These are phyloP conservation scores for Sporisorium iseilematis-ciliati DNA, from an alignment of 1,284 basidiomycete species.

Conservation along the genomic window DNA sequence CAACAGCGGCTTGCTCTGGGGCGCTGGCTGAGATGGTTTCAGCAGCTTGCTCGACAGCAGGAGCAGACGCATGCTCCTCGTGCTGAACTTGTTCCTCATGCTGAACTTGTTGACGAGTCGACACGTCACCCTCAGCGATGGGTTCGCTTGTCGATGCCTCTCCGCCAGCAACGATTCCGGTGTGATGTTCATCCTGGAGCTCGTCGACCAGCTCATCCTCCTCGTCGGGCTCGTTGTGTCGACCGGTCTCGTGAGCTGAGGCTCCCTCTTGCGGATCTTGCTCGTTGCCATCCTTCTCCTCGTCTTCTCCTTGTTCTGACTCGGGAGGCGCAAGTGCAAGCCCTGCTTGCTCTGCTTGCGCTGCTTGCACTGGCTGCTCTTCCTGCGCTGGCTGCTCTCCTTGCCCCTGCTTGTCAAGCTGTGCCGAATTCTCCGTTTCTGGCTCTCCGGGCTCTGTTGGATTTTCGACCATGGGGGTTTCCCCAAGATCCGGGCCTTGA, in stretches of 20 bases:
- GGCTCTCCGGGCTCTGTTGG: not conserved
- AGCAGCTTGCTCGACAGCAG: not conserved
- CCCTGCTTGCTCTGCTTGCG: not conserved
- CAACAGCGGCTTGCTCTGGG: not conserved
- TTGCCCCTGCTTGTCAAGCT: not conserved
- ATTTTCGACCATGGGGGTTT: not conserved
- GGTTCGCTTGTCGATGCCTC: not conserved
- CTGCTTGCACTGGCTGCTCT: not conserved
- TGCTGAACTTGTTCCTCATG: not conserved
- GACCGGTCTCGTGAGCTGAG: not conserved
- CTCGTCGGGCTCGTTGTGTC: constrained; percentile 8
- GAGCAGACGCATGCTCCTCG: not conserved
- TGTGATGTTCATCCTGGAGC: constrained; percentile 3
- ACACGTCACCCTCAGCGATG: not conserved
- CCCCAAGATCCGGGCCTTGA: not conserved
- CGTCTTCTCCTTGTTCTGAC: not conserved
- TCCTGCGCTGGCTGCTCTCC: not conserved
- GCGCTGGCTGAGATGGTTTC: not conserved
- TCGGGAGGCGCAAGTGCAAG: not conserved
- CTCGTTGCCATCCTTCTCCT: too few species aligned
- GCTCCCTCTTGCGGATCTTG: not conserved
- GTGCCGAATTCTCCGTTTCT: too few species aligned
- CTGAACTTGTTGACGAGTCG: not conserved
- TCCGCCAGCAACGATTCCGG: not conserved
- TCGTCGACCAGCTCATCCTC: constrained; percentile 29